These are phyloP conservation scores for Diversispora epigaea DNA, from an alignment of 192 early-diverging fungal genomes.

Conservation along the genomic window DNA sequence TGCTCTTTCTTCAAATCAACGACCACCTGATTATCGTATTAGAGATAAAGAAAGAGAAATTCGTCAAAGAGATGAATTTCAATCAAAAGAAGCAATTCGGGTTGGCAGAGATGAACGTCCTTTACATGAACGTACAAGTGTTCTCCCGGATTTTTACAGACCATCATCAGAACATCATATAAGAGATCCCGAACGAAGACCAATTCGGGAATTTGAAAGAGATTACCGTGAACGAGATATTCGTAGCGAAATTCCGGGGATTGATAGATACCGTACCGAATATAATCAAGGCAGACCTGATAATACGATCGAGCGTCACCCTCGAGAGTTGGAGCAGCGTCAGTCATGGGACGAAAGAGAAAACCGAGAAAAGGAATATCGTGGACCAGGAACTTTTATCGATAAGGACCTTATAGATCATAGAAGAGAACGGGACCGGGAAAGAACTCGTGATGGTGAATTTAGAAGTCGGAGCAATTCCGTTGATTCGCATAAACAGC, in stretches of 20 bases:
- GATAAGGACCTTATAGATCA: not conserved
- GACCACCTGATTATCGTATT: conserved; percentile 3
- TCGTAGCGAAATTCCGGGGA: not conserved
- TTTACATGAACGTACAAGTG: conserved; percentile 2
- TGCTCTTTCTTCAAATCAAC: not conserved
- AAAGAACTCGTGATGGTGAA: not conserved
- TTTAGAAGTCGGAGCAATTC: not conserved
- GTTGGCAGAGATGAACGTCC: not conserved
- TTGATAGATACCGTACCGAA: conserved; percentile 8
- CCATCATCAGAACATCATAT: conserved; percentile 11
- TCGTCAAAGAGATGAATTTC: conserved; percentile 8
- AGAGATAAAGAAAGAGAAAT: conserved; percentile 8
- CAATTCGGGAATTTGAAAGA: conserved; percentile 21
- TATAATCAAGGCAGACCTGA: conserved; percentile 13
- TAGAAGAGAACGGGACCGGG: not conserved
- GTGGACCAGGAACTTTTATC: not conserved
- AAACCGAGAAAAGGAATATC: not conserved
- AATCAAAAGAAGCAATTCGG: not conserved
- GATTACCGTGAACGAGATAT: conserved; percentile 9
- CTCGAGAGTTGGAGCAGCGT: conserved; percentile 1
- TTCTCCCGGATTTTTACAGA: conserved; percentile 12
- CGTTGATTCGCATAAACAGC: not conserved
- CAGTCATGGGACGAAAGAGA: not conserved
- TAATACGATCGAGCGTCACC: not conserved
- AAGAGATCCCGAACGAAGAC: conserved; percentile 15